phyloP scores from a whole-genome alignment of 2,329 filamentous ascomycete genomes.

The Orbilia javanica region DNA sequence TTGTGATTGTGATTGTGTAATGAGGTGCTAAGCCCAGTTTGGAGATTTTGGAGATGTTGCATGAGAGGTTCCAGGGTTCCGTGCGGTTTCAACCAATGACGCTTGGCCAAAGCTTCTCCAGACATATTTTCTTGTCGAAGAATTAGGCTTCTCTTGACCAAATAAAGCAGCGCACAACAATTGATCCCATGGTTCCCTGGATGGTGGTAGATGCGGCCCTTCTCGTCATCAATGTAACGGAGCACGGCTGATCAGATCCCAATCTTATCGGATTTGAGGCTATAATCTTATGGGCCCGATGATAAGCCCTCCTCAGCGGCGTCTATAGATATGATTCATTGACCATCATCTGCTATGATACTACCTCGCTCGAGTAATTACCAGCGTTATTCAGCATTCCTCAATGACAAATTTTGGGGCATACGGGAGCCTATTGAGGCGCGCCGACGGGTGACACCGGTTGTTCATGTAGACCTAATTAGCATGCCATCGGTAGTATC shows the following conservation, averaged over 20 bases:
- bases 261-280: neutral
- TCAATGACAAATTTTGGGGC: neutral
- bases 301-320: neutral
- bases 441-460: too few species aligned
- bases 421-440: conserved; percentile 8
- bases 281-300: neutral
- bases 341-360: neutral
- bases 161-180: conserved; percentile 25
- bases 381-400: neutral
- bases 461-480: too few species aligned
- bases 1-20: conserved; percentile 27
- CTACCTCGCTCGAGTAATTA: neutral
- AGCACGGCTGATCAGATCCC: conserved; percentile 1
- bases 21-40: conserved; percentile 25
- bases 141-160: conserved; percentile 21
- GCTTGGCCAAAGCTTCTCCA: conserved; percentile 46
- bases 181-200: neutral
- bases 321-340: conserved; percentile 3
- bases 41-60: conserved; percentile 34
- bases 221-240: conserved; percentile 18
- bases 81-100: conserved; percentile 9
- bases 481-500: conserved; percentile 22
- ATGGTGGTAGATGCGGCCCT: too few species aligned
- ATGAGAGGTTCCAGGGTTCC: conserved; percentile 26
- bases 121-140: conserved; percentile 2